A percentile compares a stretch with the other conserved stretches of the same genome.
Conservation (phyloP, 2,329 filamentous ascomycete genomes). For the Ophiostoma triangulosporum region DNA sequence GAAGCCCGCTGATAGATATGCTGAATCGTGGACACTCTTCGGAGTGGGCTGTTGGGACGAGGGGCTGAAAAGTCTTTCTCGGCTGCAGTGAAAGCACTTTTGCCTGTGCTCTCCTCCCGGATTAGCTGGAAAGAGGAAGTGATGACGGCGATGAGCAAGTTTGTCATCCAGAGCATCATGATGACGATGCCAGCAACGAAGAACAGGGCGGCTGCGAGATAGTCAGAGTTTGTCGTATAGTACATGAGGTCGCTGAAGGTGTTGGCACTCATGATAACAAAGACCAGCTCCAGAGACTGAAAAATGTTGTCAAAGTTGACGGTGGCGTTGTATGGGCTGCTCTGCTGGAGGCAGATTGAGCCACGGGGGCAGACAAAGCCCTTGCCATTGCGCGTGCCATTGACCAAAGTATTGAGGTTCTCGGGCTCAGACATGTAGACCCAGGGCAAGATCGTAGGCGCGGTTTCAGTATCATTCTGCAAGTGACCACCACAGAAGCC, state of each 20-base stretch:
- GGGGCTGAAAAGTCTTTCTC: constrained; percentile 33
- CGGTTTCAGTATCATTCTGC: constrained; percentile 38
- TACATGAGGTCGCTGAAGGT: constrained; percentile 95
- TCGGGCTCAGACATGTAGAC: constrained; percentile 29
- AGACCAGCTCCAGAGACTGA: constrained; percentile 84
- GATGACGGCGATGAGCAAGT: constrained; percentile 89
- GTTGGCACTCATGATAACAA: constrained; percentile 97
- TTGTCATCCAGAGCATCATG: constrained; percentile 91
- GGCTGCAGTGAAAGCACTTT: constrained; percentile 78
- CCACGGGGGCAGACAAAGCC: constrained; percentile 78
- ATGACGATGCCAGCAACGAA: constrained; percentile 68
- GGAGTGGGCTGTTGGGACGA: constrained; percentile 26
- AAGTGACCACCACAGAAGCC: constrained; percentile 83
- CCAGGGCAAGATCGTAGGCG: constrained; percentile 46
- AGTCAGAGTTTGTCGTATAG: constrained; percentile 82
- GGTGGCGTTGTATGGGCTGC: constrained; percentile 70
- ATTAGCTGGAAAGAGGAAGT: constrained; percentile 98
- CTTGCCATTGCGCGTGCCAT: constrained; percentile 48
- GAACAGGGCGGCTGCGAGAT: constrained; percentile 70
- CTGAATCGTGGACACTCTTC: constrained; percentile 42
- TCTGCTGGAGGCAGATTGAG: constrained; percentile 68
- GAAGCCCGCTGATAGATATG: constrained; percentile 59
- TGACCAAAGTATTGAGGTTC: constrained; percentile 32
- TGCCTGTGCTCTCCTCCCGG: constrained; percentile 85
- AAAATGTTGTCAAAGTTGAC: constrained; percentile 92